Percentiles rank a stretch among this genome's conserved stretches.
Conservation (phyloP, 805 yeast species). For the Ogataea ramenticola region DNA sequence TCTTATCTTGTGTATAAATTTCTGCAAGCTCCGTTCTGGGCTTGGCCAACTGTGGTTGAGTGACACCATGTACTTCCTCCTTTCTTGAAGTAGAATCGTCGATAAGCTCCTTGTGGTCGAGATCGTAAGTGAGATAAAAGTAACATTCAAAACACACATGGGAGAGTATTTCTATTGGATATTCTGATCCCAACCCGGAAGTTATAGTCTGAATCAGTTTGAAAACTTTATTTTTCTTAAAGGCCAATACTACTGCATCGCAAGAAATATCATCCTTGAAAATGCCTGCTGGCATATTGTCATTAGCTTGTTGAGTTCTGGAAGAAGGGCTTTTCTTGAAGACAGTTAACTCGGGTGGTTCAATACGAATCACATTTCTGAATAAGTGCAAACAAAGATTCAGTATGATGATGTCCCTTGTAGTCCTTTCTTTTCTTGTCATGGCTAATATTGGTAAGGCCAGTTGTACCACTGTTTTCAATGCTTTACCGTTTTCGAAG, state of each 20-base stretch:
- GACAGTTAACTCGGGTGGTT: slow-evolving; percentile 54
- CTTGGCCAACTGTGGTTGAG: too few relatives aligned
- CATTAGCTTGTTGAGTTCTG: slow-evolving; percentile 18
- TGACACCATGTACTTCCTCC: too few relatives aligned
- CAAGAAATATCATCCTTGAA: slow-evolving; percentile 61
- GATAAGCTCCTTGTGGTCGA: slow-evolving; percentile 30
- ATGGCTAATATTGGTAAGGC: slow-evolving; percentile 54
- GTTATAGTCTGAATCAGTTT: slow-evolving; percentile 65
- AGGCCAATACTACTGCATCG: slow-evolving; percentile 48
- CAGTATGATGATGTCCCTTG: slow-evolving; percentile 66
- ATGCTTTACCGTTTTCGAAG: slow-evolving; percentile 50
- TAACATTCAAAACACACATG: slow-evolving; percentile 62
- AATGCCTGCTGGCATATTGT: slow-evolving; percentile 50
- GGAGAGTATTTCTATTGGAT: slow-evolving; percentile 55
- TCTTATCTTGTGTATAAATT: background rate
- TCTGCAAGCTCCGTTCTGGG: background rate
- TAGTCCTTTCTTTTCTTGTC: slow-evolving; percentile 47
- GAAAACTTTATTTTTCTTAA: slow-evolving; percentile 65
- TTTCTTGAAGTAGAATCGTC: slow-evolving; percentile 7
- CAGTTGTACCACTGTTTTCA: slow-evolving; percentile 63
- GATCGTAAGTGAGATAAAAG: slow-evolving; percentile 53
- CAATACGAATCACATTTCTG: slow-evolving; percentile 72
- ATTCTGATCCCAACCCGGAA: slow-evolving; percentile 55
- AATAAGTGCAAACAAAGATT: slow-evolving; percentile 66
- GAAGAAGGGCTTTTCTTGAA: slow-evolving; percentile 34